phyloP scores from a whole-genome alignment of 352 stramenopile species.

The Blastocystis sp. region DNA sequence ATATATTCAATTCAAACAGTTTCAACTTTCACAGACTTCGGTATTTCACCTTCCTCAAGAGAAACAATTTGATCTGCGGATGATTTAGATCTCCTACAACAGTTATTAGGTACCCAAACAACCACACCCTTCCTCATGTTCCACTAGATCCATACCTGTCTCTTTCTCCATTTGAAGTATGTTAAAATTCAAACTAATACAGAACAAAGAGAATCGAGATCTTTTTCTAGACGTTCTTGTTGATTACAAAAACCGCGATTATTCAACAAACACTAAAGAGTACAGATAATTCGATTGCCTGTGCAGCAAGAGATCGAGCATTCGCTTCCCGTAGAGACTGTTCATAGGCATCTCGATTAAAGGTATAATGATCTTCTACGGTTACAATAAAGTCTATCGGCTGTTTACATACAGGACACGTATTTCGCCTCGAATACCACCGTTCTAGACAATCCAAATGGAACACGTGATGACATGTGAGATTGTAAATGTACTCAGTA shows the following conservation, averaged over 20 bases:
- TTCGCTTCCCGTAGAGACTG: background rate
- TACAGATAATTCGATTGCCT: too few species aligned
- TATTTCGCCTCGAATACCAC: slow-evolving; percentile 48
- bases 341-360: slow-evolving; percentile 32
- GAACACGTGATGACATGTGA: slow-evolving; percentile 44
- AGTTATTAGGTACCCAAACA: background rate
- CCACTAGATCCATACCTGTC: background rate
- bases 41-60: background rate
- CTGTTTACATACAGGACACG: slow-evolving; percentile 41
- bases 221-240: too few species aligned
- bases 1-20: background rate
- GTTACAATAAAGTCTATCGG: slow-evolving; percentile 59
- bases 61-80: background rate
- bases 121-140: background rate
- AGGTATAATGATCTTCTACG: slow-evolving; percentile 36
- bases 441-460: slow-evolving; percentile 52
- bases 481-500: slow-evolving; percentile 51
- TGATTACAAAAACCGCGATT: background rate
- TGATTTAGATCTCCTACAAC: background rate
- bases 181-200: too few species aligned
- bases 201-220: too few species aligned
- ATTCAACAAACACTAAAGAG: background rate
- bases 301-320: too few species aligned
- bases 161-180: background rate
- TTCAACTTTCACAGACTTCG: background rate